A percentile compares a stretch with the other conserved stretches of the same genome.
phyloP scores from a whole-genome alignment of 192 early-diverging fungal genomes.

The Backusella morwellensis region DNA sequence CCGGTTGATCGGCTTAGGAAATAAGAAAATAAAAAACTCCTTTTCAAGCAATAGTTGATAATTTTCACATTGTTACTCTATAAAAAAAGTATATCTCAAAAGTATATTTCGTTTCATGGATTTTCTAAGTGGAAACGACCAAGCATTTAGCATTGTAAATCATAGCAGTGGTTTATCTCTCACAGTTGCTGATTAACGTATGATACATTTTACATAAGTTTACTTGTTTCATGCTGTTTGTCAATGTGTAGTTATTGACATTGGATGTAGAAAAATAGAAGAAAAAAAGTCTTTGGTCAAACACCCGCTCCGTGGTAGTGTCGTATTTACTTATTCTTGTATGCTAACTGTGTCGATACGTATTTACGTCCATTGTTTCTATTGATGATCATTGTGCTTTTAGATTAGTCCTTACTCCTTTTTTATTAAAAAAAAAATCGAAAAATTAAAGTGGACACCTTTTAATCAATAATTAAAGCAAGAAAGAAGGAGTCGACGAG shows the following conservation, averaged over 20 bases:
- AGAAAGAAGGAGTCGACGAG: too few species aligned
- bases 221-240: not conserved
- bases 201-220: too few species aligned
- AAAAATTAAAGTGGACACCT: too few species aligned
- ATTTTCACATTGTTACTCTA: not conserved
- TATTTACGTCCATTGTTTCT: too few species aligned
- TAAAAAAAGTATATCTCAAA: not conserved
- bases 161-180: not conserved
- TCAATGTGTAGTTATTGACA: not conserved
- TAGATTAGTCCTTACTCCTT: too few species aligned
- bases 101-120: not conserved
- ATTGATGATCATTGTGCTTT: too few species aligned
- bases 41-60: not conserved
- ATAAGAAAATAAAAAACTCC: not conserved
- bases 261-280: not conserved
- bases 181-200: too few species aligned
- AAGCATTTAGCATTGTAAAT: not conserved
- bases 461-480: too few species aligned
- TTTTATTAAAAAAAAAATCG: not conserved
- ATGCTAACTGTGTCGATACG: not conserved
- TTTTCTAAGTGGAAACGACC: not conserved
- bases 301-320: not conserved
- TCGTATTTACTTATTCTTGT: not conserved
- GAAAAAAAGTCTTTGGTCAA: not conserved
- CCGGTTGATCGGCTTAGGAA: not conserved